These are phyloP conservation scores for Fraxinus quadrangulata DNA, from an alignment of 257 asterid genomes.

Conservation along the genomic window DNA sequence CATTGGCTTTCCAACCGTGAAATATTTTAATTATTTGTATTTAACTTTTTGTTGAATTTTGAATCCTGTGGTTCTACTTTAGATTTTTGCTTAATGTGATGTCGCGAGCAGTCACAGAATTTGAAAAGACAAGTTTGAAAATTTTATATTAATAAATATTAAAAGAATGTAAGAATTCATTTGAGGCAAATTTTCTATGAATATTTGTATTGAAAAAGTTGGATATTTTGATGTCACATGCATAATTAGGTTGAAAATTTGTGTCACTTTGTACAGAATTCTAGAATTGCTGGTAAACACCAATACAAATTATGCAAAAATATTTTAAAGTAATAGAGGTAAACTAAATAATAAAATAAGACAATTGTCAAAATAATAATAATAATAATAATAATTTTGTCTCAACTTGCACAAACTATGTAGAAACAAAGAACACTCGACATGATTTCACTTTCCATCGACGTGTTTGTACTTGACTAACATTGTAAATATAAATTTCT, in stretches of 20 bases:
- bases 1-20: constrained; percentile 15
- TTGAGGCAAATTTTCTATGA: constrained; percentile 2
- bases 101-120: constrained; percentile 42
- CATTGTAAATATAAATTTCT: constrained; percentile 10
- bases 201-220: constrained; percentile 20
- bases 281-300: constrained; percentile 2
- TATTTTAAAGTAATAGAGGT: neutral
- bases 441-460: neutral
- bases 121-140: constrained; percentile 27
- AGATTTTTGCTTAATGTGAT: constrained; percentile 12
- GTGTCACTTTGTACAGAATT: constrained; percentile 19
- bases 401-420: neutral
- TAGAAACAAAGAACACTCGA: neutral
- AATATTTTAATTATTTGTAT: constrained; percentile 16
- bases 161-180: constrained; percentile 12
- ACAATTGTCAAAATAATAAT: neutral
- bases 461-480: neutral
- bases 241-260: constrained; percentile 16
- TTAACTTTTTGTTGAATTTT: constrained; percentile 27
- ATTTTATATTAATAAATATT: constrained; percentile 16
- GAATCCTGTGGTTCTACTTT: constrained; percentile 3
- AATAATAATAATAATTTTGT: too few species aligned
- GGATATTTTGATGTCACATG: constrained; percentile 1
- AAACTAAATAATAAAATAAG: neutral
- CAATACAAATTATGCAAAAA: neutral